phyloP scores from a whole-genome alignment of 1,139 yeast species.

The Blastobotrys niveus region DNA sequence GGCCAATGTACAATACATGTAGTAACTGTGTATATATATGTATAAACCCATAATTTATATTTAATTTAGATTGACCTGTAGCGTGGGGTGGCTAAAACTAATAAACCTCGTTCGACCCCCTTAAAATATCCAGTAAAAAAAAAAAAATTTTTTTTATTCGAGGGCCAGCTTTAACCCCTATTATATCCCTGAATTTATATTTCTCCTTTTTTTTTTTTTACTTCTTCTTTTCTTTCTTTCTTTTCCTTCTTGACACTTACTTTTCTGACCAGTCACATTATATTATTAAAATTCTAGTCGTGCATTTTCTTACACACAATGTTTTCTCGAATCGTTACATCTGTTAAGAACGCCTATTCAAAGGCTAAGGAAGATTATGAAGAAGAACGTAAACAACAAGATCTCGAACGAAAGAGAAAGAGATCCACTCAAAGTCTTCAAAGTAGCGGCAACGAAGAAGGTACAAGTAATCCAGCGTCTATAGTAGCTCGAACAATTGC shows the following conservation, averaged over 20 bases:
- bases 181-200: neutral
- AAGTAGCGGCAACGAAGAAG: neutral
- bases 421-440: conserved; percentile 4
- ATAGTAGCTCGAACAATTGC: conserved; percentile 2
- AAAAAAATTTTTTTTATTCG: neutral
- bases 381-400: conserved; percentile 13
- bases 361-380: conserved; percentile 25
- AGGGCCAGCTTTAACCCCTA: too few relatives aligned
- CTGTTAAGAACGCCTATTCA: conserved; percentile 20
- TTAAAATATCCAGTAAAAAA: neutral
- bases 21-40: too few relatives aligned
- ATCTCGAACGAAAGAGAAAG: conserved; percentile 13
- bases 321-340: conserved; percentile 17
- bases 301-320: conserved; percentile 4
- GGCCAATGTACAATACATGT: too few relatives aligned
- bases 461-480: neutral
- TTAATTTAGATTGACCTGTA: too few relatives aligned
- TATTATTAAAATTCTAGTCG: neutral
- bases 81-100: too few relatives aligned
- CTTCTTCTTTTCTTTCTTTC: neutral
- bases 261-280: neutral
- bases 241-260: neutral
- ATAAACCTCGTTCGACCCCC: too few relatives aligned
- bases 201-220: conserved; percentile 1
- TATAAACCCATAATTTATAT: too few relatives aligned